Evolutionary conservation across 192 early-diverging fungal genomes (phyloP), one percentile per base, ranked within the genome.

Genomic region (Mortierella antarctica): DNA sequence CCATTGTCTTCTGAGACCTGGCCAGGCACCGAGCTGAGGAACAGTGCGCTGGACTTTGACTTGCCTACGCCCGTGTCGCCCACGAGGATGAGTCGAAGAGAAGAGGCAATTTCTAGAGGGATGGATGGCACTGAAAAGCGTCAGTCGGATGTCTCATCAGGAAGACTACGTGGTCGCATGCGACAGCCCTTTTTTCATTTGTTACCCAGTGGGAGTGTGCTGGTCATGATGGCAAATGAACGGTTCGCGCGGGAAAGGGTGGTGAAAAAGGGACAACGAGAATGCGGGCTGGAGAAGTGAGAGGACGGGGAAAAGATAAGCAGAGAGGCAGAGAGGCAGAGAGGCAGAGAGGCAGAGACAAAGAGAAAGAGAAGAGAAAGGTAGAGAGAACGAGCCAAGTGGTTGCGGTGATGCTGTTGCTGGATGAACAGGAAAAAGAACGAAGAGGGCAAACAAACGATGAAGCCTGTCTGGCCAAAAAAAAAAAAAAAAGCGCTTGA

Each of bases 51-150:
- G 46, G 70, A 65, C 49, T 67, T 61, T 57, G 77, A 60, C 70
- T 80, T 80, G 69, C 77, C 77, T 6, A 80, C 60, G n/a, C 77
- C 77, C 6, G 77, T 67, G 70, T 80, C 77, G 40, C 77, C 77
- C 12, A 72, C 70, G 31, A 80, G 77, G 21, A 80, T 51, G 11
- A 80, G 70, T 4, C 77, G 69, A 13, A 80, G 65, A 15, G 77
- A 80, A 15, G 77, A 70, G 14, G 77, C 69, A 68, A 80, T 72
- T 54, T 80, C 77, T 80, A 67, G 46, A 51, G 13, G 17, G 20
- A 17, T 47, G 65, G 50, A 61, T 57, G 67, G 42, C 5, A 63
- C 17, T 31, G 60, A 31, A 31, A 31, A 31, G 31, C 31, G 31
- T 31, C 31, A 31, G 31, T 31, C 1, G 31, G 31, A 3, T 31